Percentiles rank a stretch among this genome's conserved stretches.
Conservation (phyloP, 2,329 filamentous ascomycete genomes). For the Chaetomiaceae sp. region DNA sequence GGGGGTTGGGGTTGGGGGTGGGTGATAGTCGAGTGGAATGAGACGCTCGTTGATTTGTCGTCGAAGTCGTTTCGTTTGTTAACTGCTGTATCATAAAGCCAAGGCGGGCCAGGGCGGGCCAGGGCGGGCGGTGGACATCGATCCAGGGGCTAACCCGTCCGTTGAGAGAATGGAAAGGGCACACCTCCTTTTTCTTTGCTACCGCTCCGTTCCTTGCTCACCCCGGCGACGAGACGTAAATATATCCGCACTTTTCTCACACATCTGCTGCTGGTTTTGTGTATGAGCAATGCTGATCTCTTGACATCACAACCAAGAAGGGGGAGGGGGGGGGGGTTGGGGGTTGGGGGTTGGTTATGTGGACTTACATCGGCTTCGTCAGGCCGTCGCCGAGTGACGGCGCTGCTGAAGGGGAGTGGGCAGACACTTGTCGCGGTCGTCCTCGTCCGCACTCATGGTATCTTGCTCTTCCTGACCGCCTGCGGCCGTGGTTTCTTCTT, state of each 20-base stretch:
- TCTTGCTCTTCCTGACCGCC: background rate
- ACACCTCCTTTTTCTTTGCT: background rate
- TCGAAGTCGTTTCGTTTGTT: conserved; percentile 19
- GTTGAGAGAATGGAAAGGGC: background rate
- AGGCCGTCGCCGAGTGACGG: conserved; percentile 9
- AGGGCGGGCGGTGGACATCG: too few species aligned
- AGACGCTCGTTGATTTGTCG: conserved; percentile 15
- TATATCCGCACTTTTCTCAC: conserved; percentile 8
- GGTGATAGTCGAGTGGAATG: conserved; percentile 1
- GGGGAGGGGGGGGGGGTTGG: too few species aligned
- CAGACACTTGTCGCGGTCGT: background rate
- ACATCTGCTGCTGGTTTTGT: background rate
- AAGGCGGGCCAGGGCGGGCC: too few species aligned
- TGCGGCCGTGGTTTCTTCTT: background rate
- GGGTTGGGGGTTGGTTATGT: background rate
- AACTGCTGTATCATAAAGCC: conserved; percentile 22
- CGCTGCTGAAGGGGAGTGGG: background rate
- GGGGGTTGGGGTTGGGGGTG: background rate
- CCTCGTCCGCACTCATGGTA: background rate
- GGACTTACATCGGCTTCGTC: background rate
- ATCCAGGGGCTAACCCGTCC: too few species aligned
- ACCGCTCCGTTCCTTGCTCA: too few species aligned
- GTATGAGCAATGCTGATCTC: background rate
- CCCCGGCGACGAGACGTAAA: conserved; percentile 10
- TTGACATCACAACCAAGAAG: background rate